phyloP scores from a whole-genome alignment of 2,329 filamentous ascomycete species.

The Venturiaceae sp. region DNA sequence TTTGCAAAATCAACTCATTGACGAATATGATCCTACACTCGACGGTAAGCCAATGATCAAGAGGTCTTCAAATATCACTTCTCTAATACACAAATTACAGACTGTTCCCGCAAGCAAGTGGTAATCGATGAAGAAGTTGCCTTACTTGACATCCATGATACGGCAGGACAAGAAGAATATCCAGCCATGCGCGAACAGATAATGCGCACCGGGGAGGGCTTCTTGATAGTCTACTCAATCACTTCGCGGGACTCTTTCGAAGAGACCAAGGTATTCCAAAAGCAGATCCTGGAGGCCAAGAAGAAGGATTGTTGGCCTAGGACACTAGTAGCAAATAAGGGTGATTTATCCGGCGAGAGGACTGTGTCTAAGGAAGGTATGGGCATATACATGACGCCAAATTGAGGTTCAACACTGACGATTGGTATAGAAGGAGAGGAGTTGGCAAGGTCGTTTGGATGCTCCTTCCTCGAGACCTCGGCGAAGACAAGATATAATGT shows the following conservation, averaged over 20 bases:
- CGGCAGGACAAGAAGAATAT: conserved; percentile 97
- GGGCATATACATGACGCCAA: conserved; percentile 20
- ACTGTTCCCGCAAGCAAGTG: conserved; percentile 99
- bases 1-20: conserved; percentile 80
- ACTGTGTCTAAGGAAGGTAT: conserved; percentile 86
- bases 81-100: conserved; percentile 35
- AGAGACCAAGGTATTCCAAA: conserved; percentile 96
- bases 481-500: conserved; percentile 97
- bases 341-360: conserved; percentile 87
- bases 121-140: conserved; percentile 97
- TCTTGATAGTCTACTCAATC: conserved; percentile 96
- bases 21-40: conserved; percentile 98
- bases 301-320: conserved; percentile 99
- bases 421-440: conserved; percentile 66
- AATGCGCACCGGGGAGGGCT: conserved; percentile 97
- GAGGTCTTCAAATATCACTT: conserved; percentile 1
- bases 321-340: conserved; percentile 98
- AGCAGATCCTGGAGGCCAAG: conserved; percentile 96
- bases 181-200: conserved; percentile 99
- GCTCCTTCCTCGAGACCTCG: conserved; percentile 98
- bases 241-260: conserved; percentile 95
- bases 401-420: not conserved
- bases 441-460: conserved; percentile 76
- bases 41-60: conserved; percentile 58
- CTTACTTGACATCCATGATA: conserved; percentile 94